These are phyloP conservation scores for Starmerella potacharoeniae DNA, from an alignment of 805 yeast genomes.

Conservation along the genomic window DNA sequence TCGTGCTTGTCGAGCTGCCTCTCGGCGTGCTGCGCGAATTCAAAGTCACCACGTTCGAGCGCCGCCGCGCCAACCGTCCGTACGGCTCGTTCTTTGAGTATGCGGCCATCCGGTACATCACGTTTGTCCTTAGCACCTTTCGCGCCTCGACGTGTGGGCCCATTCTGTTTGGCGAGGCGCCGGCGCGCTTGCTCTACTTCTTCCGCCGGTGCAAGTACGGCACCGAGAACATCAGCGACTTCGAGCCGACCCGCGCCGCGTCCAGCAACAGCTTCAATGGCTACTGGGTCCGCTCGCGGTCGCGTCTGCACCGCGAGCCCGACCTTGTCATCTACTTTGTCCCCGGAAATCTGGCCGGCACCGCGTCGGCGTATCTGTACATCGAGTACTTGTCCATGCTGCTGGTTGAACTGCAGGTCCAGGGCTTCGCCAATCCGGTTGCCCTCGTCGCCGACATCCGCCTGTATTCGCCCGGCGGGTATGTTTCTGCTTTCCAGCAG, in stretches of 20 bases:
- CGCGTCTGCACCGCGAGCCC: conserved; percentile 23
- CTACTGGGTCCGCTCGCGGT: conserved; percentile 29
- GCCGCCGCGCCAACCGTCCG: conserved; percentile 21
- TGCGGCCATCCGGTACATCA: conserved; percentile 16
- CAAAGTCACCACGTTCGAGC: conserved; percentile 22
- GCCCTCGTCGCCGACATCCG: conserved; percentile 31
- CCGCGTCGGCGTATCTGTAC: conserved; percentile 35
- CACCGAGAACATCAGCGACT: conserved; percentile 26
- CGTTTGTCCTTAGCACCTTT: conserved; percentile 23
- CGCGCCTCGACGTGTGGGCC: conserved; percentile 19
- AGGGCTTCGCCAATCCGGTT: conserved; percentile 42
- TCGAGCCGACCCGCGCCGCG: conserved; percentile 15
- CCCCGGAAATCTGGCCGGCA: conserved; percentile 31
- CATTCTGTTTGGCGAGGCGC: conserved; percentile 21
- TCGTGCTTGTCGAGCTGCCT: conserved; percentile 23
- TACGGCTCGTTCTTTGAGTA: conserved; percentile 22
- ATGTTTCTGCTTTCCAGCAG: conserved; percentile 18
- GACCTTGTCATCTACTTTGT: conserved; percentile 37
- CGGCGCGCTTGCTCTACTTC: conserved; percentile 20
- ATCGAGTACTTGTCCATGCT: conserved; percentile 36
- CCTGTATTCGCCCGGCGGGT: conserved; percentile 20
- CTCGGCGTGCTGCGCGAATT: conserved; percentile 18
- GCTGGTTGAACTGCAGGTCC: conserved; percentile 34
- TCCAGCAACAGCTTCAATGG: conserved; percentile 25
- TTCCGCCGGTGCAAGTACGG: conserved; percentile 27